These are phyloP conservation scores for Fagopyrum tataricum DNA, from an alignment of 148 eudicot genomes.

Conservation along the genomic window DNA sequence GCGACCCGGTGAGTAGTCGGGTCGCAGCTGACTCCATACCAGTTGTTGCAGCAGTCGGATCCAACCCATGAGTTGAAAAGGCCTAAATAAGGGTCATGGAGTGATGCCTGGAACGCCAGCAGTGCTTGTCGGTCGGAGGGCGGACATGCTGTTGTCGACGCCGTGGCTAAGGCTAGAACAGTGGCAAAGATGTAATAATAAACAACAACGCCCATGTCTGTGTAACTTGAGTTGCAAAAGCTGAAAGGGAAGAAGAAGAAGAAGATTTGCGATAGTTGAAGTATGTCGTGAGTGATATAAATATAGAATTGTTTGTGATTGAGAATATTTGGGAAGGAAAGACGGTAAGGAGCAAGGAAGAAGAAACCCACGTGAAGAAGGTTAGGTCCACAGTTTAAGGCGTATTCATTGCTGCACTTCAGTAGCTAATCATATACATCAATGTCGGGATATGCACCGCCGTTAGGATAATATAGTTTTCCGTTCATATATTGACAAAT, in stretches of 20 bases:
- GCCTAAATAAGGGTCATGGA: constrained; percentile 61
- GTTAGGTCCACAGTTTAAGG: too few relatives aligned
- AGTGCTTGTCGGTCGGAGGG: constrained; percentile 79
- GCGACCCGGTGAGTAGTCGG: constrained; percentile 48
- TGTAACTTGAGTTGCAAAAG: too few relatives aligned
- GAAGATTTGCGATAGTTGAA: too few relatives aligned
- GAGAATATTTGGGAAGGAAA: neutral
- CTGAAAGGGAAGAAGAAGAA: too few relatives aligned
- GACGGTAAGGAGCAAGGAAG: neutral
- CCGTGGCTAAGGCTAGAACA: constrained; percentile 23
- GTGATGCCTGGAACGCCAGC: constrained; percentile 45
- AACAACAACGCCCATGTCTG: constrained; percentile 15
- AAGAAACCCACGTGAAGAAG: neutral
- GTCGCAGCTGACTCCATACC: constrained; percentile 85
- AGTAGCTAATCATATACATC: too few relatives aligned
- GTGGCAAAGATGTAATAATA: constrained; percentile 18
- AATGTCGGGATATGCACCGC: too few relatives aligned
- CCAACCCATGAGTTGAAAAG: constrained; percentile 87
- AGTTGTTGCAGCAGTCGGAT: constrained; percentile 58
- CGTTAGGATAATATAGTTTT: too few relatives aligned
- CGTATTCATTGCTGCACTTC: too few relatives aligned
- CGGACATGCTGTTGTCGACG: constrained; percentile 51
- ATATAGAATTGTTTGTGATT: neutral
- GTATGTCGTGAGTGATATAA: neutral
- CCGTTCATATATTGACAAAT: too few relatives aligned